phyloP scores from a whole-genome alignment of 2,329 filamentous ascomycete genomes.

The Claviceps sp. region DNA sequence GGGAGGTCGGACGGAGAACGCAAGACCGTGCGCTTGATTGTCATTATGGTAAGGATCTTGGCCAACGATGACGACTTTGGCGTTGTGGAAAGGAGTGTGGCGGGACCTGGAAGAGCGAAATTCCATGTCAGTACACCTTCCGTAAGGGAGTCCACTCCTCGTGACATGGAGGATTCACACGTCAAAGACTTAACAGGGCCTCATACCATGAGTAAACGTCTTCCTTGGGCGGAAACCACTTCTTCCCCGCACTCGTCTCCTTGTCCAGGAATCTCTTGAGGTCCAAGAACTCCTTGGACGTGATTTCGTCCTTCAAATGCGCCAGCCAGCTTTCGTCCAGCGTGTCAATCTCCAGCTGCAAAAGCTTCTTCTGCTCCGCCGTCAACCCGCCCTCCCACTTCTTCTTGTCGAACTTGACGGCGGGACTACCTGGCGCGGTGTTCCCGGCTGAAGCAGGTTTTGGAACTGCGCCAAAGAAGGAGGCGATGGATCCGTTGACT shows the following conservation, averaged over 20 bases:
- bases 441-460: constrained; percentile 28
- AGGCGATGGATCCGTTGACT: constrained; percentile 66
- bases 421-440: constrained; percentile 17
- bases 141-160: not conserved
- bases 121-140: not conserved
- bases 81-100: constrained; percentile 73
- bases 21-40: constrained; percentile 92
- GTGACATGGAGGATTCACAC: not conserved
- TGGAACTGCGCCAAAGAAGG: constrained; percentile 65
- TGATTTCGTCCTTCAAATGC: constrained; percentile 75
- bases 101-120: constrained; percentile 19
- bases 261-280: constrained; percentile 77
- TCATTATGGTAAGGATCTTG: constrained; percentile 96
- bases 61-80: constrained; percentile 87
- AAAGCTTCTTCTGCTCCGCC: constrained; percentile 65
- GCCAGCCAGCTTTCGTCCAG: constrained; percentile 85
- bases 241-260: constrained; percentile 60
- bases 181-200: not conserved
- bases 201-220: constrained; percentile 90
- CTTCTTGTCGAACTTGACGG: constrained; percentile 65
- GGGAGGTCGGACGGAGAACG: constrained; percentile 86
- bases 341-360: constrained; percentile 84
- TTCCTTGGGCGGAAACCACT: constrained; percentile 72
- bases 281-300: constrained; percentile 66
- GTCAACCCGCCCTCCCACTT: constrained; percentile 77